Evolutionary conservation across 768 basidiomycete genomes (phyloP).

Genomic region (Suillus weaverae): DNA sequence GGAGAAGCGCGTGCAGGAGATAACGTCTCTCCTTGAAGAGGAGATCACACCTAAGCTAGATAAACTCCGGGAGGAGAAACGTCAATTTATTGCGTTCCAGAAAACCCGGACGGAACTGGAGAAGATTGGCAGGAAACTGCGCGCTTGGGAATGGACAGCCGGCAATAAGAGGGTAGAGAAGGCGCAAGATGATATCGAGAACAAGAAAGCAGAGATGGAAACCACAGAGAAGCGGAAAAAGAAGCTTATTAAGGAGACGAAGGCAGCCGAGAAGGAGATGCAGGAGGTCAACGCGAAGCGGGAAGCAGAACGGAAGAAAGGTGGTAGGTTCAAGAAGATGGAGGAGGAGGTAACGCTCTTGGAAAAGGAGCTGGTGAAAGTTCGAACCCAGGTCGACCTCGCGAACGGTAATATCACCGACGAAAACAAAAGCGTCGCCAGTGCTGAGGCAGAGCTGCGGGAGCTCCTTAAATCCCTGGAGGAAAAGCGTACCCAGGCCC

Average conservation of each 20-base stretch:
- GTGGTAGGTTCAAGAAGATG: conserved; percentile 85
- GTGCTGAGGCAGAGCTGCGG: conserved; percentile 53
- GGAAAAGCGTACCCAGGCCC: conserved; percentile 63
- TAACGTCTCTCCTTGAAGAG: conserved; percentile 74
- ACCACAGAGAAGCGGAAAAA: conserved; percentile 47
- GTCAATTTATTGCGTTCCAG: conserved; percentile 85
- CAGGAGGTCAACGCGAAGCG: conserved; percentile 68
- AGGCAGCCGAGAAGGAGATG: conserved; percentile 67
- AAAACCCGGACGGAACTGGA: conserved; percentile 89
- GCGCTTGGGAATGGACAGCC: conserved; percentile 88
- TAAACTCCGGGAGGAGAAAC: conserved; percentile 85
- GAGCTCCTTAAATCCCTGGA: conserved; percentile 59
- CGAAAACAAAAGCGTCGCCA: conserved; percentile 62
- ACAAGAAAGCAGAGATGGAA: conserved; percentile 50
- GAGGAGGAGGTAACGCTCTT: conserved; percentile 77
- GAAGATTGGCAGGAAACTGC: conserved; percentile 73
- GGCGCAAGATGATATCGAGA: conserved; percentile 57
- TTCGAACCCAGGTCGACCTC: conserved; percentile 84
- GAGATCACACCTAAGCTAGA: conserved; percentile 96
- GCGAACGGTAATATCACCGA: conserved; percentile 73
- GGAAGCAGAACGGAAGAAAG: conserved; percentile 88
- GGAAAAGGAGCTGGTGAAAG: conserved; percentile 79
- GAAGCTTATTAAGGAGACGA: conserved; percentile 51
- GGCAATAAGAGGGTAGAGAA: conserved; percentile 49
- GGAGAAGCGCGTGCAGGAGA: conserved; percentile 92